Percentiles rank a stretch among this genome's conserved stretches.
Evolutionary conservation across 345 rosid species (phyloP).

Genomic region (Boechera retrofracta): DNA sequence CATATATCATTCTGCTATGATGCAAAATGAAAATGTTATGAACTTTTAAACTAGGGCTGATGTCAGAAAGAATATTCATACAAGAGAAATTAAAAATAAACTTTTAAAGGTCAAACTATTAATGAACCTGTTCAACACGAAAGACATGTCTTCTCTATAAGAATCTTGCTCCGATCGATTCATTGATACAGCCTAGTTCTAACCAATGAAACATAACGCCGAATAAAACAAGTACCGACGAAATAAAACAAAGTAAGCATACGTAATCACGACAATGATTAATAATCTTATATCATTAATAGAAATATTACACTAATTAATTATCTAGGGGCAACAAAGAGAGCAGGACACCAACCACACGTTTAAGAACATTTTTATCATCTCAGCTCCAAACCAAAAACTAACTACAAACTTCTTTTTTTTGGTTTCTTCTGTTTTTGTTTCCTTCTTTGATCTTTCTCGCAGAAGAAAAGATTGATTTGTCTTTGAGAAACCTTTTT

Average conservation of each 20-base stretch:
- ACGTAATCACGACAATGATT: conserved; percentile 38
- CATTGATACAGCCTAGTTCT: conserved; percentile 22
- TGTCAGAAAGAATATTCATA: neutral
- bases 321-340: conserved; percentile 4
- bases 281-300: neutral
- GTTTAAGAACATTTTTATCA: conserved; percentile 18
- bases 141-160: conserved; percentile 26
- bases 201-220: conserved; percentile 25
- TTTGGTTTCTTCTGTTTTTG: neutral
- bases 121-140: conserved; percentile 24
- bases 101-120: conserved; percentile 30
- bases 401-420: conserved; percentile 12
- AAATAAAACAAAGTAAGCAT: conserved; percentile 3
- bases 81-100: conserved; percentile 2
- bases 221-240: neutral
- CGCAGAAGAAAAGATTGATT: conserved; percentile 35
- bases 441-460: conserved; percentile 9
- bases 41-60: conserved; percentile 2
- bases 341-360: conserved; percentile 28
- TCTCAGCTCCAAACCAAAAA: conserved; percentile 14
- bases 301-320: neutral
- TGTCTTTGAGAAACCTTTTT: conserved; percentile 30
- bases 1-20: too few relatives aligned
- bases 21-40: too few relatives aligned
- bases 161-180: conserved; percentile 18